phyloP scores from a whole-genome alignment of 2,329 filamentous ascomycete species.

The Hypocreales sp. region DNA sequence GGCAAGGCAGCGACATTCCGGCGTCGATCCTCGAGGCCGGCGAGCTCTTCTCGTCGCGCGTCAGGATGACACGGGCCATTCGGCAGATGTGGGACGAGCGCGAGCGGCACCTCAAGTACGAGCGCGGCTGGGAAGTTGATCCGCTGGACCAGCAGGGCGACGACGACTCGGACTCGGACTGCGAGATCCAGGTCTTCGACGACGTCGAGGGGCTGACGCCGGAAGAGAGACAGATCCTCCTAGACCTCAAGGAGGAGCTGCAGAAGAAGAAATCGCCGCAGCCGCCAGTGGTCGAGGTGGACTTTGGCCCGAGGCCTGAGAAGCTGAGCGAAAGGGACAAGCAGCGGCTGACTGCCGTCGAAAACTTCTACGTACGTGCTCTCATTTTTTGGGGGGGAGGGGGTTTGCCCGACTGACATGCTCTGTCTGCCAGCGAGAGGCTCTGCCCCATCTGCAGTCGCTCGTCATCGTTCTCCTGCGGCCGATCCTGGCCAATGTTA shows the following conservation, averaged over 20 bases:
- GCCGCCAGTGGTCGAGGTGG: constrained; percentile 13
- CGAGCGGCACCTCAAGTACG: constrained; percentile 80
- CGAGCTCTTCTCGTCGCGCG: constrained; percentile 75
- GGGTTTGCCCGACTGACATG: neutral
- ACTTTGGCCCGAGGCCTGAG: constrained; percentile 31
- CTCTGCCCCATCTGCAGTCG: constrained; percentile 78
- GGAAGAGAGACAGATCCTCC: constrained; percentile 25
- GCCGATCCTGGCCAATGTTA: constrained; percentile 75
- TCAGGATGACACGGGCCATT: constrained; percentile 82
- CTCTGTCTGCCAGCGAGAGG: constrained; percentile 47
- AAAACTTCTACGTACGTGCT: constrained; percentile 66
- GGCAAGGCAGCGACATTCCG: constrained; percentile 90
- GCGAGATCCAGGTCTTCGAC: constrained; percentile 30
- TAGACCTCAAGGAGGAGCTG: constrained; percentile 22
- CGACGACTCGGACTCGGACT: constrained; percentile 21
- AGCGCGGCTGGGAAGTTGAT: constrained; percentile 66
- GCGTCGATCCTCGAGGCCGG: constrained; percentile 91
- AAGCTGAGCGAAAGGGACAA: constrained; percentile 38
- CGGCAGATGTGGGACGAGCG: constrained; percentile 91
- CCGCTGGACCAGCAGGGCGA: constrained; percentile 19
- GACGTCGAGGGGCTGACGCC: constrained; percentile 27
- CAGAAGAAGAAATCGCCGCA: constrained; percentile 11
- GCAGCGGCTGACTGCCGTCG: constrained; percentile 55
- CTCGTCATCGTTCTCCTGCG: constrained; percentile 86
- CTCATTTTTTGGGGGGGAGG: no score